Percentiles rank a stretch among this genome's conserved stretches.
Evolutionary conservation across 2,329 filamentous ascomycete genomes (phyloP).

Genomic region (Lasiodiplodia sp.): DNA sequence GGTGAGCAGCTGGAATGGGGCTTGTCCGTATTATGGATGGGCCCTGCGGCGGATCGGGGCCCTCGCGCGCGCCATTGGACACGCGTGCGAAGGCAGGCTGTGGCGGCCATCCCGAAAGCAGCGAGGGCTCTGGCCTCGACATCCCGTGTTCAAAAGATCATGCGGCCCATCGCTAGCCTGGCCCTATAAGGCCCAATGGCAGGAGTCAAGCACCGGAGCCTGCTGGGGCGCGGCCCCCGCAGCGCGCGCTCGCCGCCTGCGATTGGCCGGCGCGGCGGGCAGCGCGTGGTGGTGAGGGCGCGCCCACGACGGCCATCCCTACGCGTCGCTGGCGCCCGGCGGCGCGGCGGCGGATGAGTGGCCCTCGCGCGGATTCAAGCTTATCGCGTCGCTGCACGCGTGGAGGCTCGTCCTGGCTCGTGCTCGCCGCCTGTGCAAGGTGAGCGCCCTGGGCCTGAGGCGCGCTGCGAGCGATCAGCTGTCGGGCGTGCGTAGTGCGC

Average conservation of each 20-base stretch:
- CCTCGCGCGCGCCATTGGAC: constrained; percentile 24
- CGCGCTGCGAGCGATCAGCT: constrained; percentile 22
- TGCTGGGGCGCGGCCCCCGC: constrained; percentile 9
- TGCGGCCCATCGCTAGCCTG: constrained; percentile 42
- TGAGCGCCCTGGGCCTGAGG: constrained; percentile 11
- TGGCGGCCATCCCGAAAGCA: constrained; percentile 26
- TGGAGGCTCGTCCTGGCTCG: constrained; percentile 26
- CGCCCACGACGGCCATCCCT: constrained; percentile 19
- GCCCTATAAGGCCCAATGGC: constrained; percentile 33
- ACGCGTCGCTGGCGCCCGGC: constrained; percentile 13
- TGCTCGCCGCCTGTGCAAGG: constrained; percentile 14
- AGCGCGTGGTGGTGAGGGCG: constrained; percentile 23
- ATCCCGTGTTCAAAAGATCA: constrained; percentile 50
- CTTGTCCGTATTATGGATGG: constrained; percentile 32
- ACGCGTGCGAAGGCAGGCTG: constrained; percentile 27
- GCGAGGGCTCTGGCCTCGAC: constrained; percentile 31
- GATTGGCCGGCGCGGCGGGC: constrained; percentile 17
- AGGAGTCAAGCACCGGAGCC: constrained; percentile 17
- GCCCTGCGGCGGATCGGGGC: constrained; percentile 26
- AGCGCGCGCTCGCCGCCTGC: constrained; percentile 5
- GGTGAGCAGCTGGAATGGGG: constrained; percentile 27
- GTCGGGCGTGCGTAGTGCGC: constrained; percentile 23
- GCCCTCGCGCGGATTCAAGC: constrained; percentile 22
- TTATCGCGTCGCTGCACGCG: constrained; percentile 26
- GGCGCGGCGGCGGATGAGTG: constrained; percentile 23